Evolutionary conservation across 768 basidiomycete genomes (phyloP).

Genomic region (Kwoniella dendrophila): DNA sequence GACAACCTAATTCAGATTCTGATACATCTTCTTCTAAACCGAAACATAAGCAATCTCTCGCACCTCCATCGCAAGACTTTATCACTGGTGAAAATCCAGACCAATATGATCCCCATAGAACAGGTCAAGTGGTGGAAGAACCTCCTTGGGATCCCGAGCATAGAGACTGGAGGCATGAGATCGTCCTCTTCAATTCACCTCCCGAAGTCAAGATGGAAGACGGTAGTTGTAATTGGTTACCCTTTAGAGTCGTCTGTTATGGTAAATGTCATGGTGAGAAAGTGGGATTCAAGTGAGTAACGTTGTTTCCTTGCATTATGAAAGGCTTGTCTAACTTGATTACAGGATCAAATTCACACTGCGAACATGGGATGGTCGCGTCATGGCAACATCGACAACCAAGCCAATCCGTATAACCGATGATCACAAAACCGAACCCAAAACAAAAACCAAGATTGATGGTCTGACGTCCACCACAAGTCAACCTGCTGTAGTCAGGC

Average conservation of each 20-base stretch:
- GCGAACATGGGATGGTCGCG: slow-evolving; percentile 73
- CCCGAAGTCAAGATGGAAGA: slow-evolving; percentile 84
- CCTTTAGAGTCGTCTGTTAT: slow-evolving; percentile 94
- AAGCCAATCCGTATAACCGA: slow-evolving; percentile 98
- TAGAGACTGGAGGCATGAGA: slow-evolving; percentile 59
- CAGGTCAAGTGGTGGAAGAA: slow-evolving; percentile 41
- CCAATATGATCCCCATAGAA: slow-evolving; percentile 43
- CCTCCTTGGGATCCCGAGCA: slow-evolving; percentile 44
- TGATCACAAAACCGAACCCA: slow-evolving; percentile 81
- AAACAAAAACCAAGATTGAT: slow-evolving; percentile 30
- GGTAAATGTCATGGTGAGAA: slow-evolving; percentile 98
- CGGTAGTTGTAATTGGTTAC: slow-evolving; percentile 78
- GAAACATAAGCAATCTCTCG: slow-evolving; percentile 7
- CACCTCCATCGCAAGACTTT: slow-evolving; percentile 39
- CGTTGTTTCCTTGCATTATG: not conserved
- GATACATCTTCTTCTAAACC: slow-evolving; percentile 34
- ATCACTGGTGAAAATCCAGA: slow-evolving; percentile 45
- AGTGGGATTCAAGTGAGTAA: slow-evolving; percentile 70
- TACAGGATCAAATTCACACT: slow-evolving; percentile 78
- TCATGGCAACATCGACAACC: slow-evolving; percentile 78
- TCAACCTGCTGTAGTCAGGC: slow-evolving; percentile 29
- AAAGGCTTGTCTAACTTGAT: slow-evolving; percentile 10
- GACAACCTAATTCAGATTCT: slow-evolving; percentile 36
- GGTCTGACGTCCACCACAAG: slow-evolving; percentile 16
- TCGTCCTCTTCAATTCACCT: slow-evolving; percentile 94